Evolutionary conservation across 495 filamentous ascomycete species (phyloP), one percentile per base, ranked within the genome.

Genomic region (Aspergillus nidulans): DNA sequence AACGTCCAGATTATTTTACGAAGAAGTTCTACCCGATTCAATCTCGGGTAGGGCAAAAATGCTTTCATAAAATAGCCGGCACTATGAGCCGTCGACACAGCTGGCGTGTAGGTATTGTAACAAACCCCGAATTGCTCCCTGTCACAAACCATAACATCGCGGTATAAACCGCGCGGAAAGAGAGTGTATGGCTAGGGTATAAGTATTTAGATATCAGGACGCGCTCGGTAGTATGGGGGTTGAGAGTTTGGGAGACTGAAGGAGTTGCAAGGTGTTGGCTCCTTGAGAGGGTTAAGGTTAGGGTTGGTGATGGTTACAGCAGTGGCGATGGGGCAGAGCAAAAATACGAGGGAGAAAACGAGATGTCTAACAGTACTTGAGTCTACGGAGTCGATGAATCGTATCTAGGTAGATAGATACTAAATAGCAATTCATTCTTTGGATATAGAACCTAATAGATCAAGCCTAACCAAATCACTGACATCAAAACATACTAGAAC

Each of bases 121-220:
- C n/a, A n/a, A n/a, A n/a, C n/a, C n/a, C n/a, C n/a, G n/a, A n/a
- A n/a, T n/a, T n/a, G n/a, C n/a, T n/a, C n/a, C n/a, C n/a, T n/a
- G n/a, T n/a, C n/a, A n/a, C n/a, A n/a, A n/a, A n/a, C n/a, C n/a
- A n/a, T 39, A 52, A 66, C 28, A 41, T 53, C 23, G 61, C 62
- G 6, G 49, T 53, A 9, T 62, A 62, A 4, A 55, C 72, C 13
- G 77, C 82, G 4, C 68, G 74, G 53, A 55, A 53, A 13, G 56
- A 71, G 41, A 70, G 70, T 0, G 18, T 80, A 24, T 66, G 70
- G 44, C 62, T 81, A 28, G 69, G 75, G 26, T 89, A 80, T 54
- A 64, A 85, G 32, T 86, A 87, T 55, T 72, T 81, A 55, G 63
- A 60, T 67, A 62, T 42, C 69, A 75, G 43, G 62, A 69, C 51